Evolutionary conservation across 305 asterid species (phyloP).

Genomic region (Galium porrigens): DNA sequence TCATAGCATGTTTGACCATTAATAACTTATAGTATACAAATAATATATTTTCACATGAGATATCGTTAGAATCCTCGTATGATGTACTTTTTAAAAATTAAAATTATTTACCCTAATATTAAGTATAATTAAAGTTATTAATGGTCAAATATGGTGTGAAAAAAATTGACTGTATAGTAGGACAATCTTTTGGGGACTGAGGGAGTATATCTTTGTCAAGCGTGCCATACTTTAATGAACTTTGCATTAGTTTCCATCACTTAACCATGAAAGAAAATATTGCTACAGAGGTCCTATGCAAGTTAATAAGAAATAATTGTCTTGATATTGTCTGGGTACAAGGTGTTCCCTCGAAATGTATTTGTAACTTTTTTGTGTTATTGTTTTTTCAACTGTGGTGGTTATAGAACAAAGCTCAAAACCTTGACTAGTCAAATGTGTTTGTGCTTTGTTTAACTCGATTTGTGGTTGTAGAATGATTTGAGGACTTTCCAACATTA

Average conservation of each 20-base stretch:
- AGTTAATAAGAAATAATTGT: neutral
- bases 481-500: too few relatives aligned
- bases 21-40: too few relatives aligned
- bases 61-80: too few relatives aligned
- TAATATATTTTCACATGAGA: too few relatives aligned
- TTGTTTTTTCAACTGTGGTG: neutral
- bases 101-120: too few relatives aligned
- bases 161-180: too few relatives aligned
- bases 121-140: too few relatives aligned
- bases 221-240: neutral
- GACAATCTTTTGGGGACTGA: too few relatives aligned
- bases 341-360: neutral
- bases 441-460: neutral
- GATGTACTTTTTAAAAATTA: too few relatives aligned
- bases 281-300: neutral
- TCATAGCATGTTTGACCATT: too few relatives aligned
- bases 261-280: neutral
- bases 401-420: neutral
- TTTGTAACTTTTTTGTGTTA: neutral
- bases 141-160: too few relatives aligned
- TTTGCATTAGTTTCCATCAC: neutral
- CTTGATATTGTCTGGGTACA: neutral
- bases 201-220: slow-evolving; percentile 2
- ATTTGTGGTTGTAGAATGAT: neutral
- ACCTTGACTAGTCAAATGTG: neutral